Evolutionary conservation across 139 green algal genomes (phyloP).

Genomic region (Chlorella ohadii): DNA sequence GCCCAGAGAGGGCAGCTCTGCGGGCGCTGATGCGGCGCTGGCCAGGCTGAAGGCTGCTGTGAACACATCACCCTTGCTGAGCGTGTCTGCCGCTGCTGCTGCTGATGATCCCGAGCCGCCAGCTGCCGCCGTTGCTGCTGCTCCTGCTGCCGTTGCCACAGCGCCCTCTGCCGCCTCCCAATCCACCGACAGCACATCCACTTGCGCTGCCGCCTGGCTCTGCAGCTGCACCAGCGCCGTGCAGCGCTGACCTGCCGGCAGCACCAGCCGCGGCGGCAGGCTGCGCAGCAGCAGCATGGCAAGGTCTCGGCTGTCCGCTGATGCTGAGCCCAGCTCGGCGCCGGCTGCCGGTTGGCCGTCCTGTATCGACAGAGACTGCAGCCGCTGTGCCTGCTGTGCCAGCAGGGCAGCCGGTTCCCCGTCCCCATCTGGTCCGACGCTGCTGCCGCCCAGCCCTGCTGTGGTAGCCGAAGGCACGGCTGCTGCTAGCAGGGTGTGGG

Average conservation of each 20-base stretch:
- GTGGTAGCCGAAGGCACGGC: not conserved
- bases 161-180: not conserved
- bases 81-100: not conserved
- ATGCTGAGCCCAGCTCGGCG: not conserved
- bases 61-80: not conserved
- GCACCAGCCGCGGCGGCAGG: conserved; percentile 15
- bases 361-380: conserved; percentile 2
- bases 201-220: not conserved
- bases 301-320: not conserved
- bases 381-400: conserved; percentile 6
- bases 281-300: not conserved
- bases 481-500: conserved; percentile 25
- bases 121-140: not conserved
- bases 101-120: not conserved
- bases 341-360: not conserved
- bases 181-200: conserved; percentile 13
- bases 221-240: conserved; percentile 20
- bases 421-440: not conserved
- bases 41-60: not conserved
- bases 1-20: conserved; percentile 15
- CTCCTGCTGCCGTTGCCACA: not conserved
- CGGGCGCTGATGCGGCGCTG: not conserved
- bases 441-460: not conserved
- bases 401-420: not conserved
- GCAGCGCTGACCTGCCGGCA: conserved; percentile 34